A percentile compares a stretch with the other conserved stretches of the same genome.
These are phyloP conservation scores for Acacia acuminata DNA, from an alignment of 306 rosid genomes.

Conservation along the genomic window DNA sequence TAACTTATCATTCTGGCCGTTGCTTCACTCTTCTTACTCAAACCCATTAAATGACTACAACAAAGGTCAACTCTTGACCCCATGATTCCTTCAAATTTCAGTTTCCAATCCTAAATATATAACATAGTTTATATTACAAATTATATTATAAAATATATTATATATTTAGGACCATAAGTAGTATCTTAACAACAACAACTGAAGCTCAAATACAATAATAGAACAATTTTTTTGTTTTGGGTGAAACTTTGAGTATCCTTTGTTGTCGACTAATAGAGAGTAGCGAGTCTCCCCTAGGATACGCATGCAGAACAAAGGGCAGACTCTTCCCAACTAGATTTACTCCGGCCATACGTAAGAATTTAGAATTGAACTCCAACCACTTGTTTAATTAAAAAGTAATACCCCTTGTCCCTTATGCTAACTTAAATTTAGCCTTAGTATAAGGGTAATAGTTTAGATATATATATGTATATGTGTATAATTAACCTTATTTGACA, in stretches of 20 bases:
- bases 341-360: not conserved
- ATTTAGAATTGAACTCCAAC: too few species aligned
- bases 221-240: too few species aligned
- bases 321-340: not conserved
- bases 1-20: not conserved
- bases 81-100: constrained; percentile 45
- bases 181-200: not conserved
- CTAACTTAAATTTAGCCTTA: not conserved
- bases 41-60: constrained; percentile 42
- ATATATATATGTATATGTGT: too few species aligned
- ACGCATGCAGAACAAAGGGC: not conserved
- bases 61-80: constrained; percentile 62
- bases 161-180: too few species aligned
- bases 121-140: too few species aligned
- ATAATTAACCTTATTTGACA: not conserved
- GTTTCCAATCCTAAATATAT: not conserved
- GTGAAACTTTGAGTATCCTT: not conserved
- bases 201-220: too few species aligned
- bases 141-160: too few species aligned
- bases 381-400: not conserved
- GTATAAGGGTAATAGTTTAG: not conserved
- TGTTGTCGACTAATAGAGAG: not conserved
- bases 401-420: not conserved
- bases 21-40: not conserved
- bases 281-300: not conserved